Conservation (phyloP, 192 early-diverging fungal genomes). For the Mortierella claussenii region DNA sequence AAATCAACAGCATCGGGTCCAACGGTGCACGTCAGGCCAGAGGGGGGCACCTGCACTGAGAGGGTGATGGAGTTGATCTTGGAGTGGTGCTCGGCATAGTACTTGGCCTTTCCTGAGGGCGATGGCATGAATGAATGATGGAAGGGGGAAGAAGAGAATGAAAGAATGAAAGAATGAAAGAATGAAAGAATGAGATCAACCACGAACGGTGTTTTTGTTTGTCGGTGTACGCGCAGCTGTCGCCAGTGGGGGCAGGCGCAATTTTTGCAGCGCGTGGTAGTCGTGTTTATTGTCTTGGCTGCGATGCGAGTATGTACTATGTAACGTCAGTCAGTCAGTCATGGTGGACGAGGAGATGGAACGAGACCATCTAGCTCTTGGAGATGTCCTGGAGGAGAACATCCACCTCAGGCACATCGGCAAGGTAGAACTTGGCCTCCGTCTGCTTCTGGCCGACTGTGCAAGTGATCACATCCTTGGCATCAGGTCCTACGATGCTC, state of each 20-base stretch:
- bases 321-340: too few species aligned
- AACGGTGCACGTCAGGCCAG: constrained; percentile 36
- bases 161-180: too few species aligned
- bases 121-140: too few species aligned
- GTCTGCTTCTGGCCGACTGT: constrained; percentile 99
- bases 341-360: too few species aligned
- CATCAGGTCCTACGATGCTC: constrained; percentile 38
- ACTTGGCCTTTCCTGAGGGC: background rate
- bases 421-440: constrained; percentile 89
- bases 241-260: too few species aligned
- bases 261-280: too few species aligned
- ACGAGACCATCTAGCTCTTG: constrained; percentile 41
- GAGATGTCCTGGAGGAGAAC: constrained; percentile 54
- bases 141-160: too few species aligned
- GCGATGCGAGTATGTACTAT: too few species aligned
- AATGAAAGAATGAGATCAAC: too few species aligned
- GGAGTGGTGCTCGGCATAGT: constrained; percentile 45
- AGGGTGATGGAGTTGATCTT: constrained; percentile 50
- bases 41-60: constrained; percentile 23
- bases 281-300: too few species aligned
- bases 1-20: constrained; percentile 32
- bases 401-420: constrained; percentile 68
- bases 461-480: constrained; percentile 74
- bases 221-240: too few species aligned
- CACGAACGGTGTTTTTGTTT: too few species aligned